Conservation (phyloP, 1,284 basidiomycete species). For the Malassezia vespertilionis region DNA sequence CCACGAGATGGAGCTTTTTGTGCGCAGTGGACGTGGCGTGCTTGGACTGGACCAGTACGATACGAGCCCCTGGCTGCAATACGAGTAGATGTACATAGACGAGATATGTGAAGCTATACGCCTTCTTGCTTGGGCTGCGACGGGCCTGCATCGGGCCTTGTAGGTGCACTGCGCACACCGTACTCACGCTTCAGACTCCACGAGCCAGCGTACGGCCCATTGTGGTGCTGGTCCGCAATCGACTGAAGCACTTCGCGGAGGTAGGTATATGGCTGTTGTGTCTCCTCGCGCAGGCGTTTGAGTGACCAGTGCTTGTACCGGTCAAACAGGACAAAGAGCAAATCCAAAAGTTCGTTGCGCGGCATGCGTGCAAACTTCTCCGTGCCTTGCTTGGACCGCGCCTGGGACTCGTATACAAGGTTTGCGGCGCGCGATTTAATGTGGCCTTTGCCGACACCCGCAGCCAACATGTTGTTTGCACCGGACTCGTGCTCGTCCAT, state of each 20-base stretch:
- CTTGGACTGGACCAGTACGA: constrained; percentile 16
- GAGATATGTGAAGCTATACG: constrained; percentile 3
- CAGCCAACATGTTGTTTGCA: constrained; percentile 46
- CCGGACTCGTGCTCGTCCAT: constrained; percentile 48
- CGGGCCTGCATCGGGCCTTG: neutral
- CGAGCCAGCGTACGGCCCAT: constrained; percentile 56
- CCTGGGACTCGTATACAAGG: constrained; percentile 10
- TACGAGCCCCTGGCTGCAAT: constrained; percentile 16
- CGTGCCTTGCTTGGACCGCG: constrained; percentile 5
- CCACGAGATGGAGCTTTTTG: constrained; percentile 17
- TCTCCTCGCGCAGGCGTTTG: constrained; percentile 64
- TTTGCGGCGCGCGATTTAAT: constrained; percentile 25
- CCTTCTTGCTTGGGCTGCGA: neutral
- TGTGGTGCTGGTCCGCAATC: constrained; percentile 68
- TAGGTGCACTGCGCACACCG: no score
- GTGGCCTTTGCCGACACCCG: constrained; percentile 33
- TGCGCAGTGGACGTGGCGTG: constrained; percentile 14
- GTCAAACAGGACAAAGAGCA: constrained; percentile 69
- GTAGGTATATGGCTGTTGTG: constrained; percentile 82
- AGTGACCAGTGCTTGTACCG: constrained; percentile 73
- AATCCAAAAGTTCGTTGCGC: constrained; percentile 73
- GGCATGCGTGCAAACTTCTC: constrained; percentile 80
- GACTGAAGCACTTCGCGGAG: constrained; percentile 74
- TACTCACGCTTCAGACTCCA: constrained; percentile 47
- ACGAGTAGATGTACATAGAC: constrained; percentile 9